A percentile compares a stretch with the other conserved stretches of the same genome.
Evolutionary conservation across 2,329 filamentous ascomycete species (phyloP).

Genomic region (Sporothrix pseudoabietina): DNA sequence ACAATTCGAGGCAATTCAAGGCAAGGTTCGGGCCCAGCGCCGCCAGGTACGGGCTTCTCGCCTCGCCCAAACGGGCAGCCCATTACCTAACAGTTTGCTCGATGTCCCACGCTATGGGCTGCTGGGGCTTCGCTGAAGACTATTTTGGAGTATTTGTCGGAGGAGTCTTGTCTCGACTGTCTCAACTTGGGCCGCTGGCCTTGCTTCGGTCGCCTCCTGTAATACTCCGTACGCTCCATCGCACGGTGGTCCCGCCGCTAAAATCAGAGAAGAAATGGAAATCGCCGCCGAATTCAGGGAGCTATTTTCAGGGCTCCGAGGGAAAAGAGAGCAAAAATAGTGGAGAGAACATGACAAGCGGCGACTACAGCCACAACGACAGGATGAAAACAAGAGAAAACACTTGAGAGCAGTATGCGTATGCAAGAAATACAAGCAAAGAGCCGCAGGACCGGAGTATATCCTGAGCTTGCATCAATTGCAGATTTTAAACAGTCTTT

Average conservation of each 20-base stretch:
- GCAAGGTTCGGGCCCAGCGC: neutral
- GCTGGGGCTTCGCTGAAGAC: neutral
- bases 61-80: conserved; percentile 25
- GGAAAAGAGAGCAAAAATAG: neutral
- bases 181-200: neutral
- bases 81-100: conserved; percentile 31
- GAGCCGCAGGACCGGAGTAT: too few relatives aligned
- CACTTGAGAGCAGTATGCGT: neutral
- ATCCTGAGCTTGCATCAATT: neutral
- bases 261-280: neutral
- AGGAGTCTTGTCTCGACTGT: neutral
- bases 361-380: neutral
- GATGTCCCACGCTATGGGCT: conserved; percentile 9
- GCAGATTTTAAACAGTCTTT: neutral
- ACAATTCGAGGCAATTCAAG: neutral
- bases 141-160: neutral
- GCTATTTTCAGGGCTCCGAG: neutral
- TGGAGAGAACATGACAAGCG: neutral
- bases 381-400: neutral
- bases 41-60: neutral
- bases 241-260: conserved; percentile 25
- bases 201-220: neutral
- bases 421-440: neutral
- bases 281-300: neutral
- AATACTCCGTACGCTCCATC: neutral